Evolutionary conservation across 2,329 filamentous ascomycete genomes (phyloP), one percentile per base, ranked within the genome.

Genomic region (Paecilomyces fulvus): DNA sequence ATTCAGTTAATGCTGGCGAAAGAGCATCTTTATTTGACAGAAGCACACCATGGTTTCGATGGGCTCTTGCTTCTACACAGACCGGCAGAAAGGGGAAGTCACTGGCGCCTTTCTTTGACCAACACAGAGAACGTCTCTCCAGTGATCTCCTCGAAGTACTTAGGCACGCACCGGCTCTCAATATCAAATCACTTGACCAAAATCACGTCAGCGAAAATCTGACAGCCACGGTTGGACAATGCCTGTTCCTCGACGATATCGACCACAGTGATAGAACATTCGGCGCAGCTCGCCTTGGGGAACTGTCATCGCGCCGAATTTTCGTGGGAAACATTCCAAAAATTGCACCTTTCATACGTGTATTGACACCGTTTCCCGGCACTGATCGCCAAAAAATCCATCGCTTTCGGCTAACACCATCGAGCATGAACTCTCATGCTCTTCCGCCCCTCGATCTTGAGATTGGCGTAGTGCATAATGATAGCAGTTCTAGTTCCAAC

Each of bases 221-320:
- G 23, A 72, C 68, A 21, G 73, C 72, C 21, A 60, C 68, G 2
- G 64, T 72, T 53, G 73, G 73, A n/a, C 70, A 65, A 55, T 73
- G 70, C 58, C 63, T 75, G n/a, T 75, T 75, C 54, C 43, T 64
- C 46, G 64, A 57, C 49, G 64, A 68, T 56, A 49, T 64, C 3
- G 59, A 55, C 7, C 54, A 65, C 28, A 57, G 65, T 11, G 56
- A 64, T 25, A 55, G 58, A 4, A 52, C 57, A 11, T 50, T 67
- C 53, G 72, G 59, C 49, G 68, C 70, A 11, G 59, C 65, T 51
- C 59, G 69, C n/a, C 59, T 74, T 28, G 70, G 68, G 10, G 60
- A 60, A 54, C 51, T 67, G 50, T 63, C 62, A n/a, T 61, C 67
- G 53, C 64, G 63, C 21, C 63, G 70, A 8, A 64, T 65, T 49